Percentiles rank a stretch among this genome's conserved stretches.
Conservation (phyloP, 768 basidiomycete species). For the Trichaptum fuscoviolaceum region DNA sequence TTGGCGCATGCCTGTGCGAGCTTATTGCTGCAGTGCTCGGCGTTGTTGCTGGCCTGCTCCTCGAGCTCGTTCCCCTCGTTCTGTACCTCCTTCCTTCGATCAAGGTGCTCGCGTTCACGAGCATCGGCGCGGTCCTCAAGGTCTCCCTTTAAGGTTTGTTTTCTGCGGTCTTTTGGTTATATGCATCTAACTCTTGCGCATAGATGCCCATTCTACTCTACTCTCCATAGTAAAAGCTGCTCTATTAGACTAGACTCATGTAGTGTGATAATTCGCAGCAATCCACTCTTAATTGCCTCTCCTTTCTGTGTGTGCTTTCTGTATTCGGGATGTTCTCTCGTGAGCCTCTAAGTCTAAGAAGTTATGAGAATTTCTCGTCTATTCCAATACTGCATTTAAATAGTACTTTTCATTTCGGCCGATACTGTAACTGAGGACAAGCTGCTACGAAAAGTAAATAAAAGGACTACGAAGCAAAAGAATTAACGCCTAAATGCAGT, state of each 20-base stretch:
- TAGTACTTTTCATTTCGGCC: too few relatives aligned
- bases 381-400: too few relatives aligned
- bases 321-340: too few relatives aligned
- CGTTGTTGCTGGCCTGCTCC: slow-evolving; percentile 26
- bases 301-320: too few relatives aligned
- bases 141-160: not conserved
- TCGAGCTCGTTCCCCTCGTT: slow-evolving; percentile 72
- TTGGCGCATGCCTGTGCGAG: not conserved
- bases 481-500: too few relatives aligned
- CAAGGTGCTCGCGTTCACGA: slow-evolving; percentile 1
- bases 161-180: too few relatives aligned
- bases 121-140: not conserved
- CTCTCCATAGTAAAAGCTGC: not conserved
- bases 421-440: too few relatives aligned
- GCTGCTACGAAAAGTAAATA: too few relatives aligned
- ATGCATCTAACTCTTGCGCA: too few relatives aligned
- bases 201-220: not conserved
- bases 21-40: not conserved
- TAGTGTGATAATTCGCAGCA: not conserved
- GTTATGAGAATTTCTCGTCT: too few relatives aligned
- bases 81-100: slow-evolving; percentile 67
- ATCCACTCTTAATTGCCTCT: not conserved
- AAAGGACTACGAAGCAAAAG: too few relatives aligned
- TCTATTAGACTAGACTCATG: not conserved
- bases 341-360: too few relatives aligned